A percentile compares a stretch with the other conserved stretches of the same genome.
Conservation (phyloP, 2,329 filamentous ascomycete species). For the Ophiostoma triangulosporum region DNA sequence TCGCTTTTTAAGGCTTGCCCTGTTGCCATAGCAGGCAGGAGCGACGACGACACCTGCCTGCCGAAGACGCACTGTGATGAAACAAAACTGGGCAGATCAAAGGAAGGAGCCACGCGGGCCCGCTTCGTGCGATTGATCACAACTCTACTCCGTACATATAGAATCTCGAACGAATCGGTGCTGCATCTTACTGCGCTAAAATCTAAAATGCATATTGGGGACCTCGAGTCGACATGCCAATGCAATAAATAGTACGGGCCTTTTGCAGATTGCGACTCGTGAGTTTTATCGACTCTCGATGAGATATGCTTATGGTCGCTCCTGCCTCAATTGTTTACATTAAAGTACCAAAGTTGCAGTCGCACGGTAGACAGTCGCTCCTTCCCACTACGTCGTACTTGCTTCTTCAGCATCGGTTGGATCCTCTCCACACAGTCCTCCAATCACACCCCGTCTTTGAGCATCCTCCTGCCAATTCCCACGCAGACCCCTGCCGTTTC, state of each 20-base stretch:
- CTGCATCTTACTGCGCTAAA: not conserved
- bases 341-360: not conserved
- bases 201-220: not conserved
- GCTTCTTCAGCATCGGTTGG: conserved; percentile 3
- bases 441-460: conserved; percentile 9
- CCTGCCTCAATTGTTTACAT: not conserved
- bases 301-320: not conserved
- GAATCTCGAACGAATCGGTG: too few species aligned
- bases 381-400: not conserved
- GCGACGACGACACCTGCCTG: not conserved
- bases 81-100: not conserved
- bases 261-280: not conserved
- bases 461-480: conserved; percentile 8
- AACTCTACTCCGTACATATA: too few species aligned
- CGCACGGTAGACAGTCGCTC: not conserved
- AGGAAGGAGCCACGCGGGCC: not conserved
- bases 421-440: conserved; percentile 9
- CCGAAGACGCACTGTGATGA: not conserved
- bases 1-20: not conserved
- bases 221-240: not conserved
- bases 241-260: not conserved
- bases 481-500: conserved; percentile 12
- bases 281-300: not conserved
- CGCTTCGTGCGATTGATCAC: too few species aligned
- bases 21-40: not conserved